phyloP scores from a whole-genome alignment of 805 yeast species.

The Myxozyma sirexii region DNA sequence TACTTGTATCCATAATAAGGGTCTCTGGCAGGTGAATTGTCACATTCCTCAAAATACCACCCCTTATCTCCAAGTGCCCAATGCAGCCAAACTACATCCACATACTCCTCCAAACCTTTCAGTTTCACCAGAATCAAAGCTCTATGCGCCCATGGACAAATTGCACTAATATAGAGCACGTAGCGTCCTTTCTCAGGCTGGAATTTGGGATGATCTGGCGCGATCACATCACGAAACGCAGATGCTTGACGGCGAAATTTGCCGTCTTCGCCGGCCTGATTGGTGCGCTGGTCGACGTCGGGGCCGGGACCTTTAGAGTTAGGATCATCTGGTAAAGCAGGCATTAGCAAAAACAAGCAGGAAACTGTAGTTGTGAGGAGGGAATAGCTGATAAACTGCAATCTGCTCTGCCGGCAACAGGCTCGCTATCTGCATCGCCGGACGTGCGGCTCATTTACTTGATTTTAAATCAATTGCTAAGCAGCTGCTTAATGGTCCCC shows the following conservation, averaged over 20 bases:
- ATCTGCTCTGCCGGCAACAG: too few species aligned
- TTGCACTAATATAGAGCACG: conserved; percentile 85
- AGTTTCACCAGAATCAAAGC: conserved; percentile 70
- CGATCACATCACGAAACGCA: conserved; percentile 65
- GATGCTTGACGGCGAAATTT: conserved; percentile 38
- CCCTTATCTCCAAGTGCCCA: conserved; percentile 83
- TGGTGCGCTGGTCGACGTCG: conserved; percentile 29
- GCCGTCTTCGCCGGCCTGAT: conserved; percentile 35
- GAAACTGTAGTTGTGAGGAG: too few species aligned
- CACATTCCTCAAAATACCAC: conserved; percentile 66
- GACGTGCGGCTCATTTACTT: too few species aligned
- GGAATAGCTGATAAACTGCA: too few species aligned
- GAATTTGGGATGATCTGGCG: conserved; percentile 58
- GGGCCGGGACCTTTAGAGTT: conserved; percentile 31
- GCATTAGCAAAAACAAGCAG: background rate
- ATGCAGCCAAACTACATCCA: conserved; percentile 71
- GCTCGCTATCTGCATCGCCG: too few species aligned
- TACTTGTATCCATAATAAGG: conserved; percentile 59
- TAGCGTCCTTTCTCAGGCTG: conserved; percentile 80
- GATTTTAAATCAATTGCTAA: background rate
- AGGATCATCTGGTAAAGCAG: conserved; percentile 27
- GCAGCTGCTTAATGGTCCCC: too few species aligned
- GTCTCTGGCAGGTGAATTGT: conserved; percentile 53
- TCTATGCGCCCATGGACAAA: conserved; percentile 98
- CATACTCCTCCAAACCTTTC: conserved; percentile 64